Conservation (phyloP, 495 filamentous ascomycete species). For the Arthonia radiata region DNA sequence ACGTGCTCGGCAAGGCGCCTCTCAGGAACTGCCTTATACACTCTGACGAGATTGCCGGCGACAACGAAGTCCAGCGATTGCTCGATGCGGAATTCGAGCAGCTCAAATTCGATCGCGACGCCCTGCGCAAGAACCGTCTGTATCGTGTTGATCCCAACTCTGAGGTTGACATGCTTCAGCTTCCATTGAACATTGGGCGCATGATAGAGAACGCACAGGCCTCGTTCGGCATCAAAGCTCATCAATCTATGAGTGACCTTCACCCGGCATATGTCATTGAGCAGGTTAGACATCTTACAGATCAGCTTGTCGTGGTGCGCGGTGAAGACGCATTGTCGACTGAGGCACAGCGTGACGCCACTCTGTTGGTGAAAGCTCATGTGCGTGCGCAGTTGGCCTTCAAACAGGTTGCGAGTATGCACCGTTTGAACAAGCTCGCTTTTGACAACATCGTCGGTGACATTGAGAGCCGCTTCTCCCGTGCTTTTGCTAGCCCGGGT, state of each 20-base stretch:
- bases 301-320: conserved; percentile 57
- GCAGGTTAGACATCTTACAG: conserved; percentile 47
- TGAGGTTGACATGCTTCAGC: conserved; percentile 60
- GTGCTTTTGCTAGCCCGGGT: conserved; percentile 60
- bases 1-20: conserved; percentile 78
- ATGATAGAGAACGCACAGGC: conserved; percentile 75
- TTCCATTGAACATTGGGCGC: conserved; percentile 75
- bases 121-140: conserved; percentile 33
- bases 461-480: conserved; percentile 61
- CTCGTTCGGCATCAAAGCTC: conserved; percentile 74
- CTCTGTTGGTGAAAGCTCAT: conserved; percentile 72
- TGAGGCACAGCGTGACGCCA: conserved; percentile 76
- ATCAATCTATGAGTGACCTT: conserved; percentile 62
- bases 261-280: conserved; percentile 76
- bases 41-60: conserved; percentile 67
- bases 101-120: conserved; percentile 44
- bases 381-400: conserved; percentile 75
- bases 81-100: conserved; percentile 78
- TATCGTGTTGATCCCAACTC: too few relatives aligned
- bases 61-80: conserved; percentile 57
- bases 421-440: conserved; percentile 70
- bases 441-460: conserved; percentile 86
- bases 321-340: conserved; percentile 55
- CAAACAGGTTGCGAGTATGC: conserved; percentile 63
- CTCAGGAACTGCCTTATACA: too few relatives aligned